Percentiles rank a stretch among this genome's conserved stretches.
Evolutionary conservation across 306 rosid genomes (phyloP).

Genomic region (Glycine tomentella): DNA sequence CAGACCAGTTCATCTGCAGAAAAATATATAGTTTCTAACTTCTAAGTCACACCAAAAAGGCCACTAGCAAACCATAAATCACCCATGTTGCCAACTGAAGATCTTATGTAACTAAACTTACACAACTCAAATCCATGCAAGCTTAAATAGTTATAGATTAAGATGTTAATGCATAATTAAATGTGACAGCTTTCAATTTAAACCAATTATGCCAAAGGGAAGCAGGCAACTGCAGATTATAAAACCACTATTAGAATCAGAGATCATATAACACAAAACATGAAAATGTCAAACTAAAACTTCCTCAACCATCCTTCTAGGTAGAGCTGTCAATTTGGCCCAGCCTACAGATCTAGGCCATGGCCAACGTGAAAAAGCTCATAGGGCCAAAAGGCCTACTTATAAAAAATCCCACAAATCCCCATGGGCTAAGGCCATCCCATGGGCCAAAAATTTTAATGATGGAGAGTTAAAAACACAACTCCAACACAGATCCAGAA

Average conservation of each 20-base stretch:
- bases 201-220: constrained; percentile 20
- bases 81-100: neutral
- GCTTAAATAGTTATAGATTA: constrained; percentile 6
- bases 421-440: no score
- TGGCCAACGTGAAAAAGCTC: no score
- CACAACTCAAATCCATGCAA: constrained; percentile 15
- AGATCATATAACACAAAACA: constrained; percentile 3
- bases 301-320: constrained; percentile 3
- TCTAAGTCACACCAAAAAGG: constrained; percentile 31
- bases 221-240: neutral
- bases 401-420: no score
- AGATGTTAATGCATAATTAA: constrained; percentile 7
- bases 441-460: no score
- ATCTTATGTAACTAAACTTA: constrained; percentile 33
- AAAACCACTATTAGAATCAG: constrained; percentile 11
- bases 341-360: no score
- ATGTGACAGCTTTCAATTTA: constrained; percentile 33
- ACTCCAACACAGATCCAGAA: no score
- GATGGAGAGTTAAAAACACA: no score
- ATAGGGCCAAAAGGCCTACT: no score
- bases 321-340: no score
- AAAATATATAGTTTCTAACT: constrained; percentile 10
- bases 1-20: constrained; percentile 51
- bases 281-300: constrained; percentile 24
- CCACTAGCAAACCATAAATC: neutral